A percentile compares a stretch with the other conserved stretches of the same genome.
These are phyloP conservation scores for Panellus pusillus DNA, from an alignment of 768 basidiomycete species.

Conservation along the genomic window DNA sequence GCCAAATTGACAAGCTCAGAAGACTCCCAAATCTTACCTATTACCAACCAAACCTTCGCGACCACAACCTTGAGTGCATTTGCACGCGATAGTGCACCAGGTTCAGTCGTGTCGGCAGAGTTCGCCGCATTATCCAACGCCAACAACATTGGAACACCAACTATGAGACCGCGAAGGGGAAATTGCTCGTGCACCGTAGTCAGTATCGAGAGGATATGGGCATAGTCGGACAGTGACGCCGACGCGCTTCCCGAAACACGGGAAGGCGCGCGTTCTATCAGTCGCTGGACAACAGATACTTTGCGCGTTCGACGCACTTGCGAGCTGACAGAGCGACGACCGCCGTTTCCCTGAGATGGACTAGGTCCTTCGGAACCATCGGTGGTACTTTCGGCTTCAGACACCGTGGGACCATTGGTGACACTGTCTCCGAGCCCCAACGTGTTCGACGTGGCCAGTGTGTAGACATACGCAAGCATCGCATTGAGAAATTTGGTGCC, in stretches of 20 bases:
- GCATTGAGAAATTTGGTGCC: conserved; percentile 76
- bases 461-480: conserved; percentile 77
- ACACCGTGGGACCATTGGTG: conserved; percentile 31
- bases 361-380: conserved; percentile 30
- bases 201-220: conserved; percentile 67
- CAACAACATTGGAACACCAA: conserved; percentile 85
- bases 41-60: conserved; percentile 60
- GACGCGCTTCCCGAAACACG: conserved; percentile 43
- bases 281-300: conserved; percentile 50
- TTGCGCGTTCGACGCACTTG: conserved; percentile 57
- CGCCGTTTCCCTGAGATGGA: conserved; percentile 36
- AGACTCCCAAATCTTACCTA: conserved; percentile 74
- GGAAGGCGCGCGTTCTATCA: conserved; percentile 50
- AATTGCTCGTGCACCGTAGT: conserved; percentile 65
- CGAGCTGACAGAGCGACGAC: conserved; percentile 47
- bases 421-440: conserved; percentile 48
- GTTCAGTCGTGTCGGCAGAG: conserved; percentile 40
- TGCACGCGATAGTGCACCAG: conserved; percentile 42
- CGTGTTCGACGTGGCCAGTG: conserved; percentile 69
- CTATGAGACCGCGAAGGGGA: conserved; percentile 73
- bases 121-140: conserved; percentile 60
- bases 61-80: conserved; percentile 63
- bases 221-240: conserved; percentile 74
- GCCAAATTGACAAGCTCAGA: conserved; percentile 51
- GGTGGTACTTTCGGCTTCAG: conserved; percentile 25